Evolutionary conservation across 2,329 filamentous ascomycete genomes (phyloP).

Genomic region (Fusarium kyushuense): DNA sequence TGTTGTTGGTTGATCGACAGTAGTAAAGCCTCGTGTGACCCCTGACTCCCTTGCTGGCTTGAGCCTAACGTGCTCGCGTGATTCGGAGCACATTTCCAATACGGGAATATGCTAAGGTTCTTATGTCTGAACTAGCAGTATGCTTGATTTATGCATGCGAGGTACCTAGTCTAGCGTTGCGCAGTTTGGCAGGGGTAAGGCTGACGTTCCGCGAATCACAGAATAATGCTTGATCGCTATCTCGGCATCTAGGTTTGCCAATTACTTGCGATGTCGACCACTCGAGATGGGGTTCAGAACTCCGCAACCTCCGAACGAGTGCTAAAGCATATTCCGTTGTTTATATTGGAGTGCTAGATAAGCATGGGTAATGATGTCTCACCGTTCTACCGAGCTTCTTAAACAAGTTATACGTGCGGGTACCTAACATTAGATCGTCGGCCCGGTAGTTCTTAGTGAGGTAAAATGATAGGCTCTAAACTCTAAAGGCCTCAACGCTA

Average conservation of each 20-base stretch:
- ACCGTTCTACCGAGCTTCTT: conserved; percentile 10
- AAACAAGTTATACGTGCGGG: conserved; percentile 16
- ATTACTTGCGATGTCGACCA: conserved; percentile 22
- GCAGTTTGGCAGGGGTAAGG: conserved; percentile 10
- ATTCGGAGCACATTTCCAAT: conserved; percentile 30
- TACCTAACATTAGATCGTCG: conserved; percentile 12
- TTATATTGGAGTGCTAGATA: conserved; percentile 14
- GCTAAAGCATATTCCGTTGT: background rate
- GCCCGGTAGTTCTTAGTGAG: conserved; percentile 4
- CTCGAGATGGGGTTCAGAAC: background rate
- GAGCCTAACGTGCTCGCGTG: conserved; percentile 17
- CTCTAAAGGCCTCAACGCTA: conserved; percentile 5
- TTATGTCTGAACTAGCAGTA: conserved; percentile 32
- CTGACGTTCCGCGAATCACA: conserved; percentile 28
- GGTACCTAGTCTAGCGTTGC: conserved; percentile 16
- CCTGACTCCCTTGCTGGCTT: conserved; percentile 1
- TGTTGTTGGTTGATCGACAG: conserved; percentile 9
- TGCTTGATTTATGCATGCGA: conserved; percentile 35
- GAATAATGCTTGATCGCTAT: background rate
- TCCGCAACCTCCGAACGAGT: background rate
- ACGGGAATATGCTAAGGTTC: conserved; percentile 26
- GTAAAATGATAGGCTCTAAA: background rate
- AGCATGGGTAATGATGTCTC: background rate
- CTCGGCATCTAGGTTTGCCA: conserved; percentile 12
- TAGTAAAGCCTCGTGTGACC: conserved; percentile 13